phyloP scores from a whole-genome alignment of 495 filamentous ascomycete genomes.

The Trichocladium antarcticum region DNA sequence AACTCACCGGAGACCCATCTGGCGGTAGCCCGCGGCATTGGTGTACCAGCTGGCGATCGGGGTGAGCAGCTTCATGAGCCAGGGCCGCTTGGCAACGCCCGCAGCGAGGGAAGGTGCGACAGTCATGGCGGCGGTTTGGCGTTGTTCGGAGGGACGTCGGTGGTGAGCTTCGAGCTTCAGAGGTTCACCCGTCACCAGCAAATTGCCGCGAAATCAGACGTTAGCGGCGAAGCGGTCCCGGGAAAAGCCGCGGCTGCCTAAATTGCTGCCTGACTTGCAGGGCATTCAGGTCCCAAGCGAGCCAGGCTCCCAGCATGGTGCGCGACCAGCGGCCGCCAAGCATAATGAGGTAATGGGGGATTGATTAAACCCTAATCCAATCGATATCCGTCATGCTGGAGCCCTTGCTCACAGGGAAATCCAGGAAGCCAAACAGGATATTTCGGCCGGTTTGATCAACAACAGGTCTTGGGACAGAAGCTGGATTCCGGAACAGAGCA shows the following conservation, averaged over 20 bases:
- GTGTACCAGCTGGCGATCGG: conserved; percentile 76
- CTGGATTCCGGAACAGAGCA: no score
- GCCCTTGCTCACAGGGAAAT: background rate
- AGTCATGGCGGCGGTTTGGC: conserved; percentile 48
- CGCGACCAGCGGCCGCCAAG: background rate
- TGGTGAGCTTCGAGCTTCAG: background rate
- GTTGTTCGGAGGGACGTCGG: conserved; percentile 9
- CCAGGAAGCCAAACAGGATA: background rate
- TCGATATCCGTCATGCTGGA: background rate
- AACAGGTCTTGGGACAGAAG: no score
- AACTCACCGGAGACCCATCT: conserved; percentile 78
- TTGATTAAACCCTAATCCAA: background rate
- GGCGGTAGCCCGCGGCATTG: conserved; percentile 80
- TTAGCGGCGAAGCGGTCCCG: conserved; percentile 6
- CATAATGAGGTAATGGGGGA: conserved; percentile 4
- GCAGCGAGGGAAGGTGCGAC: conserved; percentile 53
- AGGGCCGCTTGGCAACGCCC: conserved; percentile 69
- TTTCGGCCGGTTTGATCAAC: no score
- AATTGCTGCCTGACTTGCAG: conserved; percentile 1
- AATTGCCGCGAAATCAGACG: conserved; percentile 20
- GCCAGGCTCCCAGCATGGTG: background rate
- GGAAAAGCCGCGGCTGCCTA: conserved; percentile 12
- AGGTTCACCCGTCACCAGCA: conserved; percentile 3
- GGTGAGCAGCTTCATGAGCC: conserved; percentile 63
- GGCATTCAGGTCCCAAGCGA: background rate